A percentile compares a stretch with the other conserved stretches of the same genome.
These are phyloP conservation scores for Golubevia sp. DNA, from an alignment of 1,284 basidiomycete species.

Conservation along the genomic window DNA sequence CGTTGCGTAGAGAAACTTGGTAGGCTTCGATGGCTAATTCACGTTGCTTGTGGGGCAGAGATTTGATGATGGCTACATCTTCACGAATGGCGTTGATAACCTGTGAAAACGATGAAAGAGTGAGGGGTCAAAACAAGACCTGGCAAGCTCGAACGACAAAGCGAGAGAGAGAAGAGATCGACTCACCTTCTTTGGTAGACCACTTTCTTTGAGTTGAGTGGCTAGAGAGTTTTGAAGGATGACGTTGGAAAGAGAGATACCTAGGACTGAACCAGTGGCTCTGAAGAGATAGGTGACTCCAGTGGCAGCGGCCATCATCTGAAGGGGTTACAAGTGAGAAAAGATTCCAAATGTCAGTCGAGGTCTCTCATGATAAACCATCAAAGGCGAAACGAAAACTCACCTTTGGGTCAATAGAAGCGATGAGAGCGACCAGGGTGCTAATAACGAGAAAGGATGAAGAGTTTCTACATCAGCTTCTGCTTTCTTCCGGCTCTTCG, in stretches of 20 bases:
- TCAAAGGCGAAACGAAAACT: background rate
- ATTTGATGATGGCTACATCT: conserved; percentile 52
- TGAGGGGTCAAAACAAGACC: too few relatives aligned
- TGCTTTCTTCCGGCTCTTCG: too few relatives aligned
- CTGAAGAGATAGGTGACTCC: conserved; percentile 62
- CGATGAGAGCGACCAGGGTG: conserved; percentile 60
- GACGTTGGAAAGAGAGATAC: conserved; percentile 61
- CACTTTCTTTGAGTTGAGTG: conserved; percentile 34
- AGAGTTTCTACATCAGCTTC: too few relatives aligned
- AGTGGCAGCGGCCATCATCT: conserved; percentile 56
- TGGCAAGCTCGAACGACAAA: background rate
- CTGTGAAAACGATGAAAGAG: conserved; percentile 4
- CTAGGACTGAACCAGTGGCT: conserved; percentile 61
- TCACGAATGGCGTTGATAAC: conserved; percentile 53
- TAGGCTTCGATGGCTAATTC: conserved; percentile 58
- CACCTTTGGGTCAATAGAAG: conserved; percentile 57
- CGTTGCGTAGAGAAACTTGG: conserved; percentile 57
- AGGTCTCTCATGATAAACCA: too few relatives aligned
- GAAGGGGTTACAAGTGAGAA: too few relatives aligned
- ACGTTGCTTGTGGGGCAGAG: conserved; percentile 20
- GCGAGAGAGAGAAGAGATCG: too few relatives aligned
- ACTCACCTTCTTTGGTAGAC: conserved; percentile 39
- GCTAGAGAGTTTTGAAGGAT: conserved; percentile 62
- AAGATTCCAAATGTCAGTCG: too few relatives aligned
- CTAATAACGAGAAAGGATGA: too few relatives aligned